Evolutionary conservation across 805 yeast species (phyloP).

Genomic region (Saccharomycopsis olivae): DNA sequence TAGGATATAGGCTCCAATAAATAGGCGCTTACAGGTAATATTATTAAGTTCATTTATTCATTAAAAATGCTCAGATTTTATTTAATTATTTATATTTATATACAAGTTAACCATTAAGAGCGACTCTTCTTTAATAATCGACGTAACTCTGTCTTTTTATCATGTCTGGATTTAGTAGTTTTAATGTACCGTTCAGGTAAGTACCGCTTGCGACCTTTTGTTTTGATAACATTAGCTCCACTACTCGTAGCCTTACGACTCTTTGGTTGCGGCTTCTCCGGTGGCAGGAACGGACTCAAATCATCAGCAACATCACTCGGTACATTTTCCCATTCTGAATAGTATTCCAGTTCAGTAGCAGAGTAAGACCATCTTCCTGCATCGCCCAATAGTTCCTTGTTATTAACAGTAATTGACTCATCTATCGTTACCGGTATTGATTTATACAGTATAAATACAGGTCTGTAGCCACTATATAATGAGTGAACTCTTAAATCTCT

Average conservation of each 20-base stretch:
- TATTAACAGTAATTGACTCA: neutral
- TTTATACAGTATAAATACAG: conserved; percentile 13
- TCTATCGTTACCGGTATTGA: too few relatives aligned
- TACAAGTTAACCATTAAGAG: too few relatives aligned
- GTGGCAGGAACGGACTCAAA: conserved; percentile 12
- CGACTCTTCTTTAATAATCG: conserved; percentile 39
- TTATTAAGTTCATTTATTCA: too few relatives aligned
- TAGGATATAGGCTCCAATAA: too few relatives aligned
- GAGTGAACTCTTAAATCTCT: conserved; percentile 12
- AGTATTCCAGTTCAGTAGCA: conserved; percentile 14
- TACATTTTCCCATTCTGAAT: conserved; percentile 17
- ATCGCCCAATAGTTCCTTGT: neutral
- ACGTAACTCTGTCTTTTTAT: conserved; percentile 14
- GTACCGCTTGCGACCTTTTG: conserved; percentile 14
- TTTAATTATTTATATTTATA: too few relatives aligned
- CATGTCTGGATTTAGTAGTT: conserved; percentile 4
- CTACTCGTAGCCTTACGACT: neutral
- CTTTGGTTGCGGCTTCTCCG: neutral
- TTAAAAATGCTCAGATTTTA: too few relatives aligned
- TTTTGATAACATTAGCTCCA: neutral
- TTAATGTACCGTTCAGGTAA: conserved; percentile 5
- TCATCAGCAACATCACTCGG: conserved; percentile 8
- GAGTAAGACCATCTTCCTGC: conserved; percentile 16
- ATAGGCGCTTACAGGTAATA: too few relatives aligned
- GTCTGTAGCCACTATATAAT: conserved; percentile 17